Evolutionary conservation across 805 yeast genomes (phyloP).

Genomic region (Candida michaelii): DNA sequence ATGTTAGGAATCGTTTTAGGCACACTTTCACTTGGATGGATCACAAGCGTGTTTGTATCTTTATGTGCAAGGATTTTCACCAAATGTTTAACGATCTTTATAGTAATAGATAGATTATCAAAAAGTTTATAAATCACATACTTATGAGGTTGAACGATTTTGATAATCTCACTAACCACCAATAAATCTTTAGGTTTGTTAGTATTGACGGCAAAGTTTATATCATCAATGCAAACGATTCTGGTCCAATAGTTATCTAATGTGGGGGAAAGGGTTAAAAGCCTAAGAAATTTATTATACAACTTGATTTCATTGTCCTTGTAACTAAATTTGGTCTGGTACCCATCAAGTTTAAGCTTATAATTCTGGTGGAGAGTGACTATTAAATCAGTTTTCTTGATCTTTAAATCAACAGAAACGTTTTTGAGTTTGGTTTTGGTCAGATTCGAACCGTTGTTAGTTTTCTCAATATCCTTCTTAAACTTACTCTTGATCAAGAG

Average conservation of each 20-base stretch:
- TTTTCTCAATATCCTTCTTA: constrained; percentile 18
- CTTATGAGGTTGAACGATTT: constrained; percentile 38
- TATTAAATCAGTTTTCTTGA: constrained; percentile 24
- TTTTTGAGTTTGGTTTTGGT: neutral
- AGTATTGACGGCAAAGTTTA: constrained; percentile 15
- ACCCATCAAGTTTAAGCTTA: constrained; percentile 46
- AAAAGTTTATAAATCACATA: constrained; percentile 38
- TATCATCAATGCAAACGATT: constrained; percentile 40
- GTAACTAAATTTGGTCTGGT: constrained; percentile 18
- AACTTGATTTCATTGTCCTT: constrained; percentile 12
- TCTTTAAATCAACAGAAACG: constrained; percentile 9
- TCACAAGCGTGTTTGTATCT: constrained; percentile 15
- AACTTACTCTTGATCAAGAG: constrained; percentile 23
- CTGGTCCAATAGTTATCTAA: constrained; percentile 49
- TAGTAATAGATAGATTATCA: constrained; percentile 35
- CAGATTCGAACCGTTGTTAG: neutral
- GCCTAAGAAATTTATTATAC: constrained; percentile 30
- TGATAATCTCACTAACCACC: constrained; percentile 24
- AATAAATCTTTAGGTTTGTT: constrained; percentile 18
- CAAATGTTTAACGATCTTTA: constrained; percentile 36
- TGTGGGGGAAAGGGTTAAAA: constrained; percentile 55
- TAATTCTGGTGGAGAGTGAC: constrained; percentile 49
- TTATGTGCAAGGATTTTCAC: constrained; percentile 22
- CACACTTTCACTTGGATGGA: constrained; percentile 31
- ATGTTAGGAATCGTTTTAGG: constrained; percentile 31